Conservation (phyloP, 495 filamentous ascomycete species). For the Lophium mytilinum region DNA sequence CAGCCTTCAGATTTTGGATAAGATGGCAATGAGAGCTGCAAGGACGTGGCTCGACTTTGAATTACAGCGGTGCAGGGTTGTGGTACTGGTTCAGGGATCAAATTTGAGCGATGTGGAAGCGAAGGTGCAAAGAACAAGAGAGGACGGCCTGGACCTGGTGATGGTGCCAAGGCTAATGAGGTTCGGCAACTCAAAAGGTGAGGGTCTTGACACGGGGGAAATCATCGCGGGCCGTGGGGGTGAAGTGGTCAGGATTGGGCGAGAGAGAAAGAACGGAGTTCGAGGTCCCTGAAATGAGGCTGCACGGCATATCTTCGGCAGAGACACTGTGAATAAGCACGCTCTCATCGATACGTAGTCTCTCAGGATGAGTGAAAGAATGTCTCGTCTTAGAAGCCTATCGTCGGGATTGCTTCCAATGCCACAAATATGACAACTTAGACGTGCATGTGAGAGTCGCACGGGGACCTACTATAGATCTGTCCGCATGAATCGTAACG, state of each 20-base stretch:
- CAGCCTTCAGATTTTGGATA: background rate
- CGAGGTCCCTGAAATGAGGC: background rate
- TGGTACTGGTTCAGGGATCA: conserved; percentile 4
- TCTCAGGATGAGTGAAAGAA: too few species aligned
- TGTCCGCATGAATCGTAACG: too few species aligned
- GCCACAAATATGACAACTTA: too few species aligned
- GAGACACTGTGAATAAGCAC: too few species aligned
- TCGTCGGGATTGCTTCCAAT: too few species aligned
- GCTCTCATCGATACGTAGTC: too few species aligned
- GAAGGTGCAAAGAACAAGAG: background rate
- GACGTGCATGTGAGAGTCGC: too few species aligned
- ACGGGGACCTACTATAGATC: too few species aligned
- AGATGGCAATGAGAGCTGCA: conserved; percentile 2
- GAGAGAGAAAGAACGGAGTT: background rate
- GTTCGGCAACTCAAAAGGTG: conserved; percentile 10
- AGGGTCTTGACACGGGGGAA: conserved; percentile 7
- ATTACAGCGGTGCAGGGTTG: conserved; percentile 7
- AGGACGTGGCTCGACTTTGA: conserved; percentile 12
- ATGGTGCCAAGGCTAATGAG: conserved; percentile 3
- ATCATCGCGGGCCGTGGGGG: conserved; percentile 8
- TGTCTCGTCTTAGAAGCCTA: too few species aligned
- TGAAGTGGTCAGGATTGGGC: background rate
- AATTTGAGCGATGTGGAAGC: background rate
- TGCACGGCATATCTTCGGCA: too few species aligned
- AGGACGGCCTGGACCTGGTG: background rate